Evolutionary conservation across 768 basidiomycete species (phyloP).

Genomic region (Tricholoma terreum): DNA sequence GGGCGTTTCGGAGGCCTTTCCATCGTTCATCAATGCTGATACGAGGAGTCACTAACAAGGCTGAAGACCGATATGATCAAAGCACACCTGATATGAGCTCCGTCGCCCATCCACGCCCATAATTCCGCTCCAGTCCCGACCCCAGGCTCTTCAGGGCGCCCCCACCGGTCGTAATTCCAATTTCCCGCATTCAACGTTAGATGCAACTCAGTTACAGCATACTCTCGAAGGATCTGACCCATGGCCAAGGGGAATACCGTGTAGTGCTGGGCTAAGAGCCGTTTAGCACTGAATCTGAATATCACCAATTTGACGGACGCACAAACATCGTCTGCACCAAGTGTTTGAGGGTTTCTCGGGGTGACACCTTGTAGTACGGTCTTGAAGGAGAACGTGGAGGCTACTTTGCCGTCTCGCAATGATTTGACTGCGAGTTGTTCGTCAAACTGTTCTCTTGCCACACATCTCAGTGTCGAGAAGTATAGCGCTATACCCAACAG

Average conservation of each 20-base stretch:
- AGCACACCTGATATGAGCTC: conserved; percentile 46
- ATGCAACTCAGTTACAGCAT: conserved; percentile 85
- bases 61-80: background rate
- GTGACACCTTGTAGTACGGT: conserved; percentile 52
- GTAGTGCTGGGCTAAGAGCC: conserved; percentile 71
- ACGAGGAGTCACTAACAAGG: conserved; percentile 1
- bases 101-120: conserved; percentile 89
- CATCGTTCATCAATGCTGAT: conserved; percentile 73
- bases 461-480: background rate
- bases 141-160: conserved; percentile 69
- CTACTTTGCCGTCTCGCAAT: conserved; percentile 79
- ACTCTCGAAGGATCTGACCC: conserved; percentile 82
- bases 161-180: conserved; percentile 88
- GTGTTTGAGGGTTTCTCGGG: conserved; percentile 53
- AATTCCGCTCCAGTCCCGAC: conserved; percentile 87
- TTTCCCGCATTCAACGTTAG: conserved; percentile 88
- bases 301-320: conserved; percentile 7
- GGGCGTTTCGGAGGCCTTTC: conserved; percentile 81
- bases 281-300: background rate
- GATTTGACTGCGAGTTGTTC: conserved; percentile 46
- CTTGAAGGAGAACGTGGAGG: conserved; percentile 76
- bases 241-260: conserved; percentile 82
- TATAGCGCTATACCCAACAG: conserved; percentile 12
- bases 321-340: conserved; percentile 50
- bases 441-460: conserved; percentile 42